Percentiles rank a stretch among this genome's conserved stretches.
Evolutionary conservation across 495 filamentous ascomycete species (phyloP).

Genomic region (Hypoxylon subgilvum): DNA sequence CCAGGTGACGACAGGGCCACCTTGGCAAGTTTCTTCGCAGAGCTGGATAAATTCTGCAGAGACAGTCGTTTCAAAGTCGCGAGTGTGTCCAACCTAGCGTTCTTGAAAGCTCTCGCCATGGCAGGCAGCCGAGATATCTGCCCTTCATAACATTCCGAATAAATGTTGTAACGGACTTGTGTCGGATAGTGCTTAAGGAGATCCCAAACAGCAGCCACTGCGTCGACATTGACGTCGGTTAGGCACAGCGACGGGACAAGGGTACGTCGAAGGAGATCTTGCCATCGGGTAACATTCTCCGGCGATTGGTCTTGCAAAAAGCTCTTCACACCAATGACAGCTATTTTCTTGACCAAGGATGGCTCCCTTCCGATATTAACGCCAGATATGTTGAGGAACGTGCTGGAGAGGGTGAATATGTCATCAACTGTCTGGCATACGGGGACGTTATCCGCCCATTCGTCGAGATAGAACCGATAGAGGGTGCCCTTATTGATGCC

Average conservation of each 20-base stretch:
- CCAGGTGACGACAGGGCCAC: conserved; percentile 85
- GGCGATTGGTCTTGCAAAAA: conserved; percentile 71
- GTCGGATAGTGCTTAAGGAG: conserved; percentile 79
- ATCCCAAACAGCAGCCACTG: conserved; percentile 83
- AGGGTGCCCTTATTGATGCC: conserved; percentile 73
- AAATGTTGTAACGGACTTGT: conserved; percentile 82
- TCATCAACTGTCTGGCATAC: conserved; percentile 90
- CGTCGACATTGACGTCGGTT: conserved; percentile 77
- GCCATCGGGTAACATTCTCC: conserved; percentile 73
- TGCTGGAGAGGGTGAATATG: conserved; percentile 83
- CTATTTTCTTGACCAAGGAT: conserved; percentile 75
- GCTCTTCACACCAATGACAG: conserved; percentile 79
- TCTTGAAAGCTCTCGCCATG: conserved; percentile 77
- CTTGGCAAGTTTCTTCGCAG: conserved; percentile 86
- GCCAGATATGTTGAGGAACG: conserved; percentile 81
- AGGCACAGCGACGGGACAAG: conserved; percentile 85
- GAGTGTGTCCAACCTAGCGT: conserved; percentile 75
- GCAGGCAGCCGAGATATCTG: conserved; percentile 75
- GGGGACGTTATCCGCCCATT: conserved; percentile 93
- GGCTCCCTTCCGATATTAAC: conserved; percentile 87
- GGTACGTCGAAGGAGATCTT: conserved; percentile 77
- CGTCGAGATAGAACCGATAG: conserved; percentile 95
- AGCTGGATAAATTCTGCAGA: conserved; percentile 79
- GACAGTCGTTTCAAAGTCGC: conserved; percentile 84
- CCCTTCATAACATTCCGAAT: conserved; percentile 88